Evolutionary conservation across 305 asterid genomes (phyloP), one percentile per base, ranked within the genome.

Genomic region (Plantago lanceolata): DNA sequence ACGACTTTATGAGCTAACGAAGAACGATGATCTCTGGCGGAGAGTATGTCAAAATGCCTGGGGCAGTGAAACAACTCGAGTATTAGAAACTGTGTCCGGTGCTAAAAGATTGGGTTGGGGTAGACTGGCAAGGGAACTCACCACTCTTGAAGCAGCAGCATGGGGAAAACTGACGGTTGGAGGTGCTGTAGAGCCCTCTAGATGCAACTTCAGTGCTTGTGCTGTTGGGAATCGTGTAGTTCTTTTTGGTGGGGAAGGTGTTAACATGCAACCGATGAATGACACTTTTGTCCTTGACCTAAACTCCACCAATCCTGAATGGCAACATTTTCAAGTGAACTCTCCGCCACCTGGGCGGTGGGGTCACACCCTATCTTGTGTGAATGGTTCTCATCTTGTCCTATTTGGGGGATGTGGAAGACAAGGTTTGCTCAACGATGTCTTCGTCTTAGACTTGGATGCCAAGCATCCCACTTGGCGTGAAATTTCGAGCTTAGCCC

Each of bases 291-390:
- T 90, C 45, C 68, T 90, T 80, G 96, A 90, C 72, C 79, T 90
- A 60, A 84, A 85, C 71, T 87, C 97, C 29, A 76, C 74, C 61
- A 79, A 82, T 61, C 97, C 97, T 1, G 89, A 87, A 79, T 87
- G 96, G 97, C 81, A 87, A 68, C 74, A 78, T 72, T 82, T 87
- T 59, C 81, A 82, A 71, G 96, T 90, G 64, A 79, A 94, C 78
- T 90, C 85, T 45, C 97, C 96, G 58, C 97, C 95, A 17, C 97
- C 97, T 68, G 97, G 94, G 24, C 84, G 97, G 7, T 89, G 97
- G 97, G 97, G 97, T 44, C 97, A 89, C 81, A 89, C 97, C 0
- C 95, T 89, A 55, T 89, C 97, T 48, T 89, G 95, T 66, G 90
- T 89, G 59, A 87, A 87, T 51, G 95, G 91, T 20, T 87, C 97